Conservation (phyloP, 2,329 filamentous ascomycete species). For the Sporothrix sp. region DNA sequence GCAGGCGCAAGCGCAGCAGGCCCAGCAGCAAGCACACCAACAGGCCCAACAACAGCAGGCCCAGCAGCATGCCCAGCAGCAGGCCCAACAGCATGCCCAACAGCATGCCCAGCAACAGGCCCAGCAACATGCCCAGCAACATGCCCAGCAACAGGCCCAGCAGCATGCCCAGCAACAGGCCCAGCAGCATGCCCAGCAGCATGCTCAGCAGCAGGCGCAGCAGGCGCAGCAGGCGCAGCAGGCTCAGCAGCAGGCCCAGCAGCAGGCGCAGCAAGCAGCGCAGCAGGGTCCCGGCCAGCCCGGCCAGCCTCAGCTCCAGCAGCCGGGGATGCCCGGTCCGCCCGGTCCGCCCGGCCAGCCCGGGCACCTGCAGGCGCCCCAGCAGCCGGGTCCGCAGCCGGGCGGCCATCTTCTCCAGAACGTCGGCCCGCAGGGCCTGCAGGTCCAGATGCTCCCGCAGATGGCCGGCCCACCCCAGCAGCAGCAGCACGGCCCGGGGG, state of each 20-base stretch:
- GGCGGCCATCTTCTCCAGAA: constrained; percentile 20
- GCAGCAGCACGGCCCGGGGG: constrained; percentile 22
- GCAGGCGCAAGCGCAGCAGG: constrained; percentile 27
- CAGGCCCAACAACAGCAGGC: constrained; percentile 19
- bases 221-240: no score
- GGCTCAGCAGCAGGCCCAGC: constrained; percentile 21
- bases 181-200: constrained; percentile 41
- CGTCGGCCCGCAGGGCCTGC: constrained; percentile 19
- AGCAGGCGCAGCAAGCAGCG: constrained; percentile 33
- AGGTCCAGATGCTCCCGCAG: constrained; percentile 23
- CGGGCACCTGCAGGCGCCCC: constrained; percentile 21
- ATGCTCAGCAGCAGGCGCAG: constrained; percentile 25
- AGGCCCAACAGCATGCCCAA: constrained; percentile 21
- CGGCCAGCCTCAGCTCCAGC: no score
- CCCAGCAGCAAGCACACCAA: constrained; percentile 19
- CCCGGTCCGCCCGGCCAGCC: background rate
- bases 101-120: constrained; percentile 32
- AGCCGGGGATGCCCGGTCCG: no score
- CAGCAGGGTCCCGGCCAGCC: constrained; percentile 32
- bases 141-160: constrained; percentile 26
- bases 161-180: constrained; percentile 21
- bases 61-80: constrained; percentile 29
- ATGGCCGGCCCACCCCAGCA: constrained; percentile 23
- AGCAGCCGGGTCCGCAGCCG: constrained; percentile 27
- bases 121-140: constrained; percentile 40